Evolutionary conservation across 2,329 filamentous ascomycete species (phyloP).

Genomic region (Fusarium palustre): DNA sequence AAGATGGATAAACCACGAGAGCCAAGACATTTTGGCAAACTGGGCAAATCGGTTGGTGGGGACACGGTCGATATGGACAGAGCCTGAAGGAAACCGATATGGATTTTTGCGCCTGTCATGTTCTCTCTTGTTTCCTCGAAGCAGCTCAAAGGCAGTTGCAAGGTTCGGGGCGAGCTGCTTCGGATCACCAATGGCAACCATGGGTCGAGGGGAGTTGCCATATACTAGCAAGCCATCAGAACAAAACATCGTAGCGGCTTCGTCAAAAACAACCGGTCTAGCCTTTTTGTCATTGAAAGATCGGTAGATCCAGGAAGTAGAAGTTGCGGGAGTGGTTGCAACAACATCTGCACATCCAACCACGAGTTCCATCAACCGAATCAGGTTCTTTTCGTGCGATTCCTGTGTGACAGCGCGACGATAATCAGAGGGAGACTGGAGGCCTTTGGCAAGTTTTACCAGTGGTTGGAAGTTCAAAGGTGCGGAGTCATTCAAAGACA

Average conservation of each 20-base stretch:
- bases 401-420: fast-evolving
- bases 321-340: neutral
- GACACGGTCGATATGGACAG: neutral
- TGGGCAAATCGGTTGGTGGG: neutral
- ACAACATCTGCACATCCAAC: conserved; percentile 1
- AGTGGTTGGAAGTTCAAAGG: neutral
- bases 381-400: fast-evolving
- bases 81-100: neutral
- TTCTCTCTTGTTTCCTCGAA: neutral
- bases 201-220: conserved; percentile 2
- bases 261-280: neutral
- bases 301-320: neutral
- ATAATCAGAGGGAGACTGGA: neutral
- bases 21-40: neutral
- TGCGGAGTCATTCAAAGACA: fast-evolving
- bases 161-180: conserved; percentile 7
- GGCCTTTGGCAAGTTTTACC: neutral
- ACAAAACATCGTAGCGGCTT: conserved; percentile 2
- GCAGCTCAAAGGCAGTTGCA: neutral
- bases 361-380: neutral
- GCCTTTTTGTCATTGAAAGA: neutral
- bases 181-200: conserved; percentile 7
- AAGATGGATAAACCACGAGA: neutral
- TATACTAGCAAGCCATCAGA: neutral
- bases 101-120: neutral